phyloP scores from a whole-genome alignment of 192 early-diverging fungal species.

The Fimicolochytrium jonesii region DNA sequence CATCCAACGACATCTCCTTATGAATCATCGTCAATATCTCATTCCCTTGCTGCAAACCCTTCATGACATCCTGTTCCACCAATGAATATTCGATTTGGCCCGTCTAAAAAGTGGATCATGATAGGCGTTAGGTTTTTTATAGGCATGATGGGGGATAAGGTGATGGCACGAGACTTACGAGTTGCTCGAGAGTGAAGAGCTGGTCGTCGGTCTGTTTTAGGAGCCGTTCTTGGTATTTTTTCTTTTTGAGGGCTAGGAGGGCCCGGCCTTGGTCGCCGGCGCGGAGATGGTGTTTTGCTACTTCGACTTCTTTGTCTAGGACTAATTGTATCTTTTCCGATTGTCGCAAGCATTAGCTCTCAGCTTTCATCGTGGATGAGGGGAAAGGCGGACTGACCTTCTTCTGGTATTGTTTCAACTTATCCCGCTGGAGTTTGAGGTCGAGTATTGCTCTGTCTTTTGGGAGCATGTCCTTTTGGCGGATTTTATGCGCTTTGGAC shows the following conservation, averaged over 20 bases:
- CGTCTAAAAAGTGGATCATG: constrained; percentile 26
- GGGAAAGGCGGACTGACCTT: too few relatives aligned
- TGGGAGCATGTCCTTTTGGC: constrained; percentile 32
- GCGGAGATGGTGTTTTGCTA: constrained; percentile 72
- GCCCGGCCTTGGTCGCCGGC: constrained; percentile 78
- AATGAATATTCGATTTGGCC: constrained; percentile 89
- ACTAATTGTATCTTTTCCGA: constrained; percentile 74
- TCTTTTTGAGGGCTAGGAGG: constrained; percentile 86
- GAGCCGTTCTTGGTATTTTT: constrained; percentile 92
- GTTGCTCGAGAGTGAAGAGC: constrained; percentile 83
- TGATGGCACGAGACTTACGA: constrained; percentile 47
- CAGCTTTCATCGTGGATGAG: too few relatives aligned
- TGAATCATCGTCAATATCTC: constrained; percentile 79
- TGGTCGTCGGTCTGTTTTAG: constrained; percentile 81
- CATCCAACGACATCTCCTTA: constrained; percentile 83
- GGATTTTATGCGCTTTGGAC: constrained; percentile 51
- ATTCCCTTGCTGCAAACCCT: constrained; percentile 80
- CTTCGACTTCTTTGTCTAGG: constrained; percentile 70
- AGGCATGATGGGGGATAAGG: neutral
- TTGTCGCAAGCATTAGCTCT: too few relatives aligned
- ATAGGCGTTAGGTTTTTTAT: too few relatives aligned
- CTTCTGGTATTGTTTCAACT: constrained; percentile 86
- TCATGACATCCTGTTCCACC: constrained; percentile 86
- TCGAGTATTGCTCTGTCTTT: constrained; percentile 94
- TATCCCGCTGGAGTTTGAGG: constrained; percentile 94